Conservation (phyloP, 192 early-diverging fungal genomes). For the Dissophora globulifera region DNA sequence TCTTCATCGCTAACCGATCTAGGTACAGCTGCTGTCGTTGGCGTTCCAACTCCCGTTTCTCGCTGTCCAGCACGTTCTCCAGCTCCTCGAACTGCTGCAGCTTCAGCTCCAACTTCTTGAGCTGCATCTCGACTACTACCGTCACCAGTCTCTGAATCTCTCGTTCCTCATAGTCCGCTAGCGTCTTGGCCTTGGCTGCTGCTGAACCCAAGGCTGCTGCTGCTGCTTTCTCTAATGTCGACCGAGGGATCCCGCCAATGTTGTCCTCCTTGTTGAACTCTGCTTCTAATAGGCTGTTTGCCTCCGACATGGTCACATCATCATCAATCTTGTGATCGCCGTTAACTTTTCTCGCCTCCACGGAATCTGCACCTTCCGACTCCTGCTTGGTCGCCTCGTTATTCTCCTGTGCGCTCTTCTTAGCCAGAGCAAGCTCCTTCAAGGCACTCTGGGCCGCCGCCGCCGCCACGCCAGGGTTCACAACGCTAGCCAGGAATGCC, state of each 20-base stretch:
- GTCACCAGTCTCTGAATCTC: constrained; percentile 87
- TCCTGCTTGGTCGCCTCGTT: constrained; percentile 6
- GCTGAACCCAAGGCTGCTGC: constrained; percentile 92
- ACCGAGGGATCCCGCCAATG: constrained; percentile 47
- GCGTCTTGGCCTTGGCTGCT: constrained; percentile 86
- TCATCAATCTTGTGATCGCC: constrained; percentile 4
- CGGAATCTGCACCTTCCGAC: constrained; percentile 14
- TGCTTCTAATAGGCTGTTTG: constrained; percentile 11
- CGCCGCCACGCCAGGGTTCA: constrained; percentile 87
- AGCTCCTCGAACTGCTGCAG: constrained; percentile 94
- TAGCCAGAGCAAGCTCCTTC: constrained; percentile 65
- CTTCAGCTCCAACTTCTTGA: constrained; percentile 92
- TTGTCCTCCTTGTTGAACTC: constrained; percentile 15
- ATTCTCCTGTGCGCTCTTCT: constrained; percentile 33
- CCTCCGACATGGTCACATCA: constrained; percentile 8
- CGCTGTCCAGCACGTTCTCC: constrained; percentile 88
- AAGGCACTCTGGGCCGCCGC: constrained; percentile 90
- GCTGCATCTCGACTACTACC: constrained; percentile 85
- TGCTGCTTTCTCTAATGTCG: constrained; percentile 79
- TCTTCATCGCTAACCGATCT: constrained; percentile 70
- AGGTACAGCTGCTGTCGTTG: constrained; percentile 70
- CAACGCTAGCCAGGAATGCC: constrained; percentile 86
- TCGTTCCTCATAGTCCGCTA: constrained; percentile 86
- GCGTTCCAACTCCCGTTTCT: constrained; percentile 81
- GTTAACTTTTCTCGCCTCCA: constrained; percentile 47